A percentile compares a stretch with the other conserved stretches of the same genome.
Conservation (phyloP, 139 green algal genomes). For the Coelastrella sp. region DNA sequence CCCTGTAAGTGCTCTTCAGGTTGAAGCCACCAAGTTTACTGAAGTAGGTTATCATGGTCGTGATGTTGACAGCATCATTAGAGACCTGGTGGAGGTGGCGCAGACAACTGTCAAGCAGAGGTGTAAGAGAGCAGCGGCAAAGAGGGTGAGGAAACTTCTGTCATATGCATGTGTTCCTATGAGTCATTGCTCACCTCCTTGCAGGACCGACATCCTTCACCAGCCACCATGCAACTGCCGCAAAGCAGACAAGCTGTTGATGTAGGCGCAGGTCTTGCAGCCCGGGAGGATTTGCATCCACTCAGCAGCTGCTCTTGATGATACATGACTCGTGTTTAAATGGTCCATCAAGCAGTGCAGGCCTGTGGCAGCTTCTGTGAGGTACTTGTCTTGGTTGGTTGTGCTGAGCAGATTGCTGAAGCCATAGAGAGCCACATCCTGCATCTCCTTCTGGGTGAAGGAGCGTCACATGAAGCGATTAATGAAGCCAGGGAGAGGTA, state of each 20-base stretch:
- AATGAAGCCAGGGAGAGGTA: conserved; percentile 40
- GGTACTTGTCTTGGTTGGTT: not conserved
- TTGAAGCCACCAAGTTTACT: conserved; percentile 98
- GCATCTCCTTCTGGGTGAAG: not conserved
- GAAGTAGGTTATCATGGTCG: conserved; percentile 97
- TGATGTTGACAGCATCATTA: conserved; percentile 94
- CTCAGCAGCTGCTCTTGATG: no score
- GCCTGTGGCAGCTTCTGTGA: no score
- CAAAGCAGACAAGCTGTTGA: no score
- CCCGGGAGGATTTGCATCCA: no score
- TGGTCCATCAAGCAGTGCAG: no score
- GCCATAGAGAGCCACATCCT: conserved; percentile 36
- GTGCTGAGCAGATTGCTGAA: conserved; percentile 24
- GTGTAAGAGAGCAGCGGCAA: conserved; percentile 44
- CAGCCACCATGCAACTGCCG: no score
- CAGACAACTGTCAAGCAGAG: conserved; percentile 79
- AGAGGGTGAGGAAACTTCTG: not conserved
- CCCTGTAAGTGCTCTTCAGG: conserved; percentile 51
- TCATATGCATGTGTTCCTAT: no score
- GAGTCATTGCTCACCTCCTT: no score
- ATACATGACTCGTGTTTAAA: no score
- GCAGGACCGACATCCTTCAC: no score
- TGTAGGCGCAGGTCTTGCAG: no score
- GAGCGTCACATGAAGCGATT: not conserved
- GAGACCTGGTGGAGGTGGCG: conserved; percentile 92